These are phyloP conservation scores for Dictyostelium brefeldianum DNA, from an alignment of 78 protist species.

Conservation along the genomic window DNA sequence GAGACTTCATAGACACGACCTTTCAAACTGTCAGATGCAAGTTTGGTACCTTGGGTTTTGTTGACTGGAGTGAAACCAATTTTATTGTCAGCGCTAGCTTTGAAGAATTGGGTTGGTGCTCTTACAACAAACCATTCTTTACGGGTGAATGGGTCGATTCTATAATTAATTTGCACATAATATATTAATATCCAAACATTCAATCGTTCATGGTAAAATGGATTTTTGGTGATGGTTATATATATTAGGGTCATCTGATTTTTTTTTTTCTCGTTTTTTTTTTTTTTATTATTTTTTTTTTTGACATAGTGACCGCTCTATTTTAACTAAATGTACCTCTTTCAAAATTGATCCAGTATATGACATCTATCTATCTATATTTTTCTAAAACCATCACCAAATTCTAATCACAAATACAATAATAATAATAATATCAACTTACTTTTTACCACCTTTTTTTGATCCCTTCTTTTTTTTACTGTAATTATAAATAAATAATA, in stretches of 20 bases:
- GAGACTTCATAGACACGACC: conserved; percentile 98
- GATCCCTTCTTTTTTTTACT: conserved; percentile 81
- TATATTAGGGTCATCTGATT: not conserved
- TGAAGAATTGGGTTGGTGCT: conserved; percentile 97
- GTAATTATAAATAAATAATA: not conserved
- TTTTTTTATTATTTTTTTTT: too few species aligned
- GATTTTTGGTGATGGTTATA: not conserved
- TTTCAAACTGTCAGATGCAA: conserved; percentile 96
- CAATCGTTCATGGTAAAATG: not conserved
- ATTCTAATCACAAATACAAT: not conserved
- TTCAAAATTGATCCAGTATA: too few species aligned
- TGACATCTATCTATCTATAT: too few species aligned
- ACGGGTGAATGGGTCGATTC: conserved; percentile 96
- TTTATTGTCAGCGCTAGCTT: conserved; percentile 53
- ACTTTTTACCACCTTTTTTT: conserved; percentile 82
- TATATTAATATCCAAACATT: not conserved
- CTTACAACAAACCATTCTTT: conserved; percentile 99
- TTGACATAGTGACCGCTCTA: too few species aligned
- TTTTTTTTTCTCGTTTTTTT: too few species aligned
- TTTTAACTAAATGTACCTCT: too few species aligned
- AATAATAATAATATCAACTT: conserved; percentile 11
- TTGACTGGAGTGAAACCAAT: conserved; percentile 97
- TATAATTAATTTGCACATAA: not conserved
- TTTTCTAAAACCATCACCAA: not conserved
- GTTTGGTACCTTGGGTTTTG: conserved; percentile 95